Percentiles rank a stretch among this genome's conserved stretches.
These are phyloP conservation scores for Lepidium campestre DNA, from an alignment of 441 rosid genomes.

Conservation along the genomic window DNA sequence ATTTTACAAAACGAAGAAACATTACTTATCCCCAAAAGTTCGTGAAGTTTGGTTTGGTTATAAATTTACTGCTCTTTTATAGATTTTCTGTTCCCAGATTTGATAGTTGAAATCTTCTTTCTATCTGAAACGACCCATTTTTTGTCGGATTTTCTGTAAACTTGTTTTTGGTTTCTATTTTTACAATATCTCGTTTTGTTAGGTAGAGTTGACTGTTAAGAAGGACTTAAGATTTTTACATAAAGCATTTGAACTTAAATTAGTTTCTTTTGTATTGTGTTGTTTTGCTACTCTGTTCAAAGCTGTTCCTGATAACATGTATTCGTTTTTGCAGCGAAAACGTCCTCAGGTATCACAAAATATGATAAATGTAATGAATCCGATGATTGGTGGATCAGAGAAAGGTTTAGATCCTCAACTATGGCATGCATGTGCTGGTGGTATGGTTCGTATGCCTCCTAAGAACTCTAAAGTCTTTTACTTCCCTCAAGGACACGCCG, in stretches of 20 bases:
- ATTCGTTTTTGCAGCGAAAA: conserved; percentile 5
- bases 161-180: background rate
- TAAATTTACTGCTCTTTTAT: background rate
- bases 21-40: background rate
- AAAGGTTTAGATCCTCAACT: conserved; percentile 82
- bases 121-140: background rate
- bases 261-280: background rate
- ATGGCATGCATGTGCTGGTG: conserved; percentile 99
- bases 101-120: conserved; percentile 8
- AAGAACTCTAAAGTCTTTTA: conserved; percentile 70
- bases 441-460: conserved; percentile 90
- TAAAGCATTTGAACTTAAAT: background rate
- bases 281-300: background rate
- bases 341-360: background rate
- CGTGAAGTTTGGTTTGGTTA: background rate
- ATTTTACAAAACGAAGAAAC: background rate
- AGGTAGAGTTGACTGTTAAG: conserved; percentile 24
- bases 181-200: conserved; percentile 13
- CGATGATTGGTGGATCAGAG: conserved; percentile 41
- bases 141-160: conserved; percentile 17
- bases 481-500: conserved; percentile 96
- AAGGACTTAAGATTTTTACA: background rate
- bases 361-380: conserved; percentile 45
- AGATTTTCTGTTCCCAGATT: background rate
- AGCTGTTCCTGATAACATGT: background rate